Base-by-base conservation (phyloP, 1,139 yeast species). In the Suhomyces chickasaworum region DNA sequence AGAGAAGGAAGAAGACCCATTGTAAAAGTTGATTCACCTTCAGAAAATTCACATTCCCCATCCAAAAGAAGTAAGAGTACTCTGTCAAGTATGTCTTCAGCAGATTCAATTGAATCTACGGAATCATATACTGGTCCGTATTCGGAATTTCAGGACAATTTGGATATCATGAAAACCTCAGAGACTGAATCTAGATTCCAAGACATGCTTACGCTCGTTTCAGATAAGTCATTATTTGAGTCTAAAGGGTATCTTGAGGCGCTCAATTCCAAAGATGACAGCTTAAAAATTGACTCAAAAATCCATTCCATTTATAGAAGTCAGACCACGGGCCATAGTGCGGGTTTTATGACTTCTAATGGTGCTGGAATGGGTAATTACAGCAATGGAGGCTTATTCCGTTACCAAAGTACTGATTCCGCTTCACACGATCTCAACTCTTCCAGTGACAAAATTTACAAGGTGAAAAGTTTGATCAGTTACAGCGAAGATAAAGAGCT, bases 391-490 rank as follows among this genome's bases (percentile, higher is more conserved):
- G 48, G 23, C 7, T 34, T 51, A 12, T 43, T 46, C 39, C 45
- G 52, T 8, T 44, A 45, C 29, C 38, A 29, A 8, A 49, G 54
- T 32, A 27, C 39, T 4, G 53, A 50, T 23, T 49, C 47, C 3
- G 39, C 45, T 22, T 37, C 40, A 6, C 47, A 43, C 16, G 50
- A 47, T 18, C 34, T 25, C n/a, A 35, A 20, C 12, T 41, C 46
- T 9, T 45, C 44, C 12, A 48, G 39, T 13, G 60, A 53, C n/a
- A 53, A 57, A 10, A 64, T 70, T 39, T 73, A 73, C 60, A 71
- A 71, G 53, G 78, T 74, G n/a, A 68, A 66, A 45, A 70, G 76
- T 27, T 54, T 73, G 52, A 50, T 55, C 40, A 55, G 70, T 38
- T 66, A 68, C 50, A 64, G 63, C 42, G 72, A 59, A 12, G 58